Base-by-base conservation (phyloP, 306 rosid species). In the Prunus padus region DNA sequence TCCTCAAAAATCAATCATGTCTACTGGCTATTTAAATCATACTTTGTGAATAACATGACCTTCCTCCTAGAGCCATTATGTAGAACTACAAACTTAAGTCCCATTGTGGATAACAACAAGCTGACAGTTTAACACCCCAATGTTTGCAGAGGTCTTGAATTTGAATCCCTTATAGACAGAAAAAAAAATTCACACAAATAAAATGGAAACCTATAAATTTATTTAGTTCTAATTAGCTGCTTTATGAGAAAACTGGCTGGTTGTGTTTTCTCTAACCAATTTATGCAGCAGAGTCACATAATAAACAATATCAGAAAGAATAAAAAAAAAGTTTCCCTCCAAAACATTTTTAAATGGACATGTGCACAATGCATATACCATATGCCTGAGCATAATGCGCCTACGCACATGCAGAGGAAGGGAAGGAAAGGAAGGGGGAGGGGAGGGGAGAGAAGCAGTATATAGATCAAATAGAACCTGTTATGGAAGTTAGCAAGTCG, bases 401-500 rank as follows among this genome's bases (percentile, higher is more conserved):
- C 47, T 47, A 8, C 59, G 20, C 68, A 60, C 23, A 26, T 25
- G 20, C 62, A 51, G 46, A 77, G 52, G 31, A 55, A 72, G 65
- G 13, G 78, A 28, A 57, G 31, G 74, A 69, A 5, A 37, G 42
- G 42, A 37, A 6, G 42, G 42, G 65, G 13, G 77, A 28, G 62
- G 31, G 72, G 63, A 46, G 22, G 70, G 50, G 3, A 26, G 62
- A 42, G 31, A 18, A 31, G 65, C 13, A 37, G 65, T 33, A 15
- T 14, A 15, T 55, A n/a, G 19, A 63, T 31, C 26, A 51, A 66
- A 66, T 62, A 49, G 80, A 83, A 90, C 98, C 98, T 91, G 98
- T 95, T 74, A 95, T 84, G 76, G 93, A 76, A 80, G 88, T 67
- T 18, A 95, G 88, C 91, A 92, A 59, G 89, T 89, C 90, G 77